Percentiles rank a stretch among this genome's conserved stretches.
Conservation (phyloP, 2,329 filamentous ascomycete genomes). For the Mycocentrospora acerina region DNA sequence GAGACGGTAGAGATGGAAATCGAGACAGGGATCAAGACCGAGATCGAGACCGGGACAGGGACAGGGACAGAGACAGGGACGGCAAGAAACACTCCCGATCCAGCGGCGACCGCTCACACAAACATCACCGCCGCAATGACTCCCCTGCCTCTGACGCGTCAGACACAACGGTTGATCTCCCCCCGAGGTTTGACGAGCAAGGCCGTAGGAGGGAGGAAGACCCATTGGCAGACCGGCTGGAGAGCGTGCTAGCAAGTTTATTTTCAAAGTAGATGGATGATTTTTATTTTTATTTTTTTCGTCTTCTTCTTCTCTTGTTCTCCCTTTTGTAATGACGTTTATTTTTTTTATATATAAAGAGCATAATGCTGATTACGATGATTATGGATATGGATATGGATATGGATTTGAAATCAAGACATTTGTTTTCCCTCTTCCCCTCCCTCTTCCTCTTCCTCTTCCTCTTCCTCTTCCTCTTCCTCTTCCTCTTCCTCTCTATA, state of each 20-base stretch:
- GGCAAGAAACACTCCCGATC: too few relatives aligned
- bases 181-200: conserved; percentile 38
- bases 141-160: conserved; percentile 30
- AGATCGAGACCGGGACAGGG: conserved; percentile 3
- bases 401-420: too few relatives aligned
- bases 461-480: too few relatives aligned
- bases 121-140: conserved; percentile 23
- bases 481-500: too few relatives aligned
- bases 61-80: too few relatives aligned
- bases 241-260: conserved; percentile 34
- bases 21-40: conserved; percentile 10
- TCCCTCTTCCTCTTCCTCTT: too few relatives aligned
- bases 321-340: too few relatives aligned
- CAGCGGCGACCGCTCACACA: conserved; percentile 15
- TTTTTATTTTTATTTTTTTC: background rate
- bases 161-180: conserved; percentile 40
- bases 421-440: too few relatives aligned
- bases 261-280: conserved; percentile 22
- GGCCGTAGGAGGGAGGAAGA: conserved; percentile 34
- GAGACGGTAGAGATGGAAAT: conserved; percentile 8
- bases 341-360: too few relatives aligned
- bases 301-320: too few relatives aligned
- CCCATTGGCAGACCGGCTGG: conserved; percentile 36
- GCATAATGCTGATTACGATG: too few relatives aligned
- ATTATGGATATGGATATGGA: too few relatives aligned